Evolutionary conservation across 2,329 filamentous ascomycete species (phyloP).

Genomic region (Clarireedia monteithiana): DNA sequence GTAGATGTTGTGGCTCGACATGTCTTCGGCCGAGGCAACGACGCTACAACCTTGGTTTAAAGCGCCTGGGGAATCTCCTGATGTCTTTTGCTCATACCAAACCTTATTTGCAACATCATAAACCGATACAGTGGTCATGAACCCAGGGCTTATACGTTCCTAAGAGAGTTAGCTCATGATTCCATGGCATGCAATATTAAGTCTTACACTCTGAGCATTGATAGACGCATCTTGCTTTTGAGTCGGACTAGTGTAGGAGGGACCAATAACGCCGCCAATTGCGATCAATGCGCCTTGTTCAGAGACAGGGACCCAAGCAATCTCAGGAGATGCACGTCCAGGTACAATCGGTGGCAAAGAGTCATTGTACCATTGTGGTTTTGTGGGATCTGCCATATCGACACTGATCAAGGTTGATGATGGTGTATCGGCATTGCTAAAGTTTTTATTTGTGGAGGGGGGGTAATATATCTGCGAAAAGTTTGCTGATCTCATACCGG

Average conservation of each 20-base stretch:
- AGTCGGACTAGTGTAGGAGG: conserved; percentile 36
- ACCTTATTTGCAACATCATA: conserved; percentile 62
- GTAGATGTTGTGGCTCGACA: conserved; percentile 70
- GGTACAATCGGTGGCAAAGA: conserved; percentile 42
- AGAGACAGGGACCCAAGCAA: conserved; percentile 73
- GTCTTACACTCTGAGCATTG: conserved; percentile 33
- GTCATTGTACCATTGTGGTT: conserved; percentile 48
- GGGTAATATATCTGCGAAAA: conserved; percentile 41
- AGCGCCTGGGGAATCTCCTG: conserved; percentile 51
- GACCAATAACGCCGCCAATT: conserved; percentile 64
- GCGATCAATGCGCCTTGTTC: conserved; percentile 68
- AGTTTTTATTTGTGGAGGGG: conserved; percentile 12
- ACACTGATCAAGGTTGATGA: conserved; percentile 53
- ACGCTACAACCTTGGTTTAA: conserved; percentile 67
- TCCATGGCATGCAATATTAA: conserved; percentile 17
- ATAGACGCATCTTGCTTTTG: conserved; percentile 27
- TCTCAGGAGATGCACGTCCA: conserved; percentile 54
- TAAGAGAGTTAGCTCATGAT: conserved; percentile 27
- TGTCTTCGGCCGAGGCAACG: conserved; percentile 60
- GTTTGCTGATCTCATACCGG: conserved; percentile 46
- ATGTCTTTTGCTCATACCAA: conserved; percentile 68
- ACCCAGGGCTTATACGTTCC: conserved; percentile 57
- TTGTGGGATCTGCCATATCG: conserved; percentile 45
- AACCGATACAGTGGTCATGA: conserved; percentile 65
- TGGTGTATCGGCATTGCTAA: conserved; percentile 28